Percentiles rank a stretch among this genome's conserved stretches.
phyloP scores from a whole-genome alignment of 805 yeast genomes.

The Yamadazyma laniorum region DNA sequence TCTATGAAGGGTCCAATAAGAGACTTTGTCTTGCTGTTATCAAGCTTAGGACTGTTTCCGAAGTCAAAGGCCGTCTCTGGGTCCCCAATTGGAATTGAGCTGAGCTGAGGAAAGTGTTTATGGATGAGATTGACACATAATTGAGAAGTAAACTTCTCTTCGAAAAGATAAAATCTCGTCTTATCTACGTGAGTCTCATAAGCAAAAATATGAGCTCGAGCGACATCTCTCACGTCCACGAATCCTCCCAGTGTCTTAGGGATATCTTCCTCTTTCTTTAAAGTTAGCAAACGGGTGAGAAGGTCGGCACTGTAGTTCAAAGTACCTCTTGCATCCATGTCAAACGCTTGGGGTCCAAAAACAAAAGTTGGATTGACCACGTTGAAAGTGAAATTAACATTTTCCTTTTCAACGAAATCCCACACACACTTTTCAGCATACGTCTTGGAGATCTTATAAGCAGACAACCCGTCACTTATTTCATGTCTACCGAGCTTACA shows the following conservation, averaged over 20 bases:
- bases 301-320: constrained; percentile 28
- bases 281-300: constrained; percentile 26
- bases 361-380: constrained; percentile 45
- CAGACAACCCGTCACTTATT: constrained; percentile 19
- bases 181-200: constrained; percentile 29
- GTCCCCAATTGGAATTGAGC: constrained; percentile 30
- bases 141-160: constrained; percentile 16
- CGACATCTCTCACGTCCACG: constrained; percentile 64
- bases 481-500: too few relatives aligned
- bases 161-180: constrained; percentile 6
- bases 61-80: too few relatives aligned
- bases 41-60: constrained; percentile 7
- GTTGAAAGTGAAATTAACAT: constrained; percentile 38
- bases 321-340: constrained; percentile 21
- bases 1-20: constrained; percentile 21
- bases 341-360: constrained; percentile 53
- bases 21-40: background rate
- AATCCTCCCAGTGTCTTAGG: constrained; percentile 17
- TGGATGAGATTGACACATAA: constrained; percentile 21
- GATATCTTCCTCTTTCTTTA: constrained; percentile 17
- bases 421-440: constrained; percentile 59
- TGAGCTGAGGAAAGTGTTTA: constrained; percentile 22
- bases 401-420: constrained; percentile 44
- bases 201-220: constrained; percentile 53
- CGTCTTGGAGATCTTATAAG: constrained; percentile 47